These are phyloP conservation scores for Schizothecium vesticola DNA, from an alignment of 495 filamentous ascomycete species.

Conservation along the genomic window DNA sequence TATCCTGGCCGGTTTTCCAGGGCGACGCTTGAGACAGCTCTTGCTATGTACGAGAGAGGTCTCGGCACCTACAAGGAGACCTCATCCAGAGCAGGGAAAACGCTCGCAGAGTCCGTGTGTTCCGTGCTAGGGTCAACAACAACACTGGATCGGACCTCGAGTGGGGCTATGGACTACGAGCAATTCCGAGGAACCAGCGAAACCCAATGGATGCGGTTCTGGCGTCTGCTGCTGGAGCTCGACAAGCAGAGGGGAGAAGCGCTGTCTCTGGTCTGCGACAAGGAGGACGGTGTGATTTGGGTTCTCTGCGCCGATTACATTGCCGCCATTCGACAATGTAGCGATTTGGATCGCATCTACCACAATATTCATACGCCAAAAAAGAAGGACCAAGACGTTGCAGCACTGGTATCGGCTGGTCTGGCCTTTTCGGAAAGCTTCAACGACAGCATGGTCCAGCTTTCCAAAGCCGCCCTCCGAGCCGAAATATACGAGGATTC, in stretches of 20 bases:
- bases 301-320: conserved; percentile 73
- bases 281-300: conserved; percentile 68
- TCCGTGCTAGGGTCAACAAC: conserved; percentile 61
- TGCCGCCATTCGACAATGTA: conserved; percentile 72
- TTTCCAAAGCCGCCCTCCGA: conserved; percentile 54
- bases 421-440: conserved; percentile 56
- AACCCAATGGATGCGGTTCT: conserved; percentile 85
- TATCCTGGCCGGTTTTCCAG: conserved; percentile 71
- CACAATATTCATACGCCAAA: conserved; percentile 46
- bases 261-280: conserved; percentile 68
- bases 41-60: conserved; percentile 66
- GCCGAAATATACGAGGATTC: conserved; percentile 66
- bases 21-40: conserved; percentile 74
- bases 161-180: conserved; percentile 65
- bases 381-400: conserved; percentile 31
- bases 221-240: conserved; percentile 75
- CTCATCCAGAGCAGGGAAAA: conserved; percentile 40
- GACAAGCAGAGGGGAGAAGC: conserved; percentile 79
- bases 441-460: conserved; percentile 55
- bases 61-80: conserved; percentile 37
- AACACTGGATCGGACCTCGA: conserved; percentile 51
- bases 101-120: conserved; percentile 63
- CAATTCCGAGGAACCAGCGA: conserved; percentile 65
- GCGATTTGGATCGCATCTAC: conserved; percentile 63
- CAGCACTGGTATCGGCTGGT: conserved; percentile 53